Conservation (phyloP, 192 early-diverging fungal species). For the Endogone sp. region DNA sequence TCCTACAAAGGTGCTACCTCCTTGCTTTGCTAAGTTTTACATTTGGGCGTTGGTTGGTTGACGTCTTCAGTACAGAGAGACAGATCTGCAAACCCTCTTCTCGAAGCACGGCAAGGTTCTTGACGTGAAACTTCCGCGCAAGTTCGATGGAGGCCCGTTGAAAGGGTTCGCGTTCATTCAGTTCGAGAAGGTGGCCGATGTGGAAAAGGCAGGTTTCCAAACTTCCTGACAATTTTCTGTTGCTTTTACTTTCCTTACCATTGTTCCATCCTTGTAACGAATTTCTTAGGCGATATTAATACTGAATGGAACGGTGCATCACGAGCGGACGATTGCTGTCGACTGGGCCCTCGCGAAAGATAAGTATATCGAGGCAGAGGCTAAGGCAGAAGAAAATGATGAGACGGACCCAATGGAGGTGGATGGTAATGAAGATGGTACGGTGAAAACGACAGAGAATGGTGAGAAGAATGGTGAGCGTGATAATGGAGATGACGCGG, state of each 20-base stretch:
- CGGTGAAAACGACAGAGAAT: conserved; percentile 28
- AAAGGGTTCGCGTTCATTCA: conserved; percentile 92
- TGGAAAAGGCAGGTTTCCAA: conserved; percentile 39
- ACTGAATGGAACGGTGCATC: conserved; percentile 68
- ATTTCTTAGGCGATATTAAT: conserved; percentile 50
- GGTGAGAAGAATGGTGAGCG: conserved; percentile 25
- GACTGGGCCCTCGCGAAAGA: conserved; percentile 82
- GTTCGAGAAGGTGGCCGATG: conserved; percentile 67
- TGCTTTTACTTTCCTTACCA: background rate
- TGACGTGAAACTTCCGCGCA: conserved; percentile 70
- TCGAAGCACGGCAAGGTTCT: conserved; percentile 63
- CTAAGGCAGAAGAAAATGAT: conserved; percentile 45
- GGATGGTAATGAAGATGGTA: conserved; percentile 28
- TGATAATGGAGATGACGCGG: conserved; percentile 19
- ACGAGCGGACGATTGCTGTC: conserved; percentile 74
- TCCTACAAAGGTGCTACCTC: too few species aligned
- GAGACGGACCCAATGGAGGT: conserved; percentile 38
- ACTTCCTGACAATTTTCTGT: background rate
- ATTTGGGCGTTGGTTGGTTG: background rate
- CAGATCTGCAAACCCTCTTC: conserved; percentile 64
- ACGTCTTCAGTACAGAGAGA: conserved; percentile 42
- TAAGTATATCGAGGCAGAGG: conserved; percentile 58
- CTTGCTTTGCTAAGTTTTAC: too few species aligned
- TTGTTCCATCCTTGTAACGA: background rate
- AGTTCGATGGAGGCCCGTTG: conserved; percentile 67